Percentiles rank a stretch among this genome's conserved stretches.
These are phyloP conservation scores for Ramaria rubella DNA, from an alignment of 768 basidiomycete genomes.

Conservation along the genomic window DNA sequence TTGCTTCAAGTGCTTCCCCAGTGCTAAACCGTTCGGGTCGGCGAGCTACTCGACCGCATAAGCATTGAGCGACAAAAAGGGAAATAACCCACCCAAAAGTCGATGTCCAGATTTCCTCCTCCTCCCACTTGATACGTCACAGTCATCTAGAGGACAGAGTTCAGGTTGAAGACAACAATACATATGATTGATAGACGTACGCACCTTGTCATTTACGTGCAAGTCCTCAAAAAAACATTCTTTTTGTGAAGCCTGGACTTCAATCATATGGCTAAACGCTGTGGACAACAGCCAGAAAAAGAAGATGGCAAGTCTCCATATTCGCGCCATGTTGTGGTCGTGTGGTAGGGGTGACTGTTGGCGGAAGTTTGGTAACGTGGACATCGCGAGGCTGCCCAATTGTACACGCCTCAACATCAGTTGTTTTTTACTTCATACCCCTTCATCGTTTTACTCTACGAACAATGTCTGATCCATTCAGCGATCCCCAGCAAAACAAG, in stretches of 20 bases:
- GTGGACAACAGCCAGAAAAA: conserved; percentile 35
- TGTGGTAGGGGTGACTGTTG: conserved; percentile 4
- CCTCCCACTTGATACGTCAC: conserved; percentile 98
- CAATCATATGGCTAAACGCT: conserved; percentile 61
- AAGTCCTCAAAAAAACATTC: conserved; percentile 97
- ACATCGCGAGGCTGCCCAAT: conserved; percentile 2
- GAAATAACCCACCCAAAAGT: conserved; percentile 72
- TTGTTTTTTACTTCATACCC: conserved; percentile 4
- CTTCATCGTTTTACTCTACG: not conserved
- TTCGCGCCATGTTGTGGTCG: conserved; percentile 30
- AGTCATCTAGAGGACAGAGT: conserved; percentile 66
- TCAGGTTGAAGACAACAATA: not conserved
- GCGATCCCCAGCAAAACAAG: conserved; percentile 6
- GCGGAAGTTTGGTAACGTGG: conserved; percentile 1
- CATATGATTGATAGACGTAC: conserved; percentile 8
- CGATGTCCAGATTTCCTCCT: conserved; percentile 94
- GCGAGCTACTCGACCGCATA: conserved; percentile 48
- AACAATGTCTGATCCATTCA: conserved; percentile 8
- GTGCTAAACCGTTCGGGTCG: conserved; percentile 60
- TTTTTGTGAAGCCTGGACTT: conserved; percentile 70
- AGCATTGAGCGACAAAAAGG: conserved; percentile 6
- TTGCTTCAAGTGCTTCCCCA: conserved; percentile 79
- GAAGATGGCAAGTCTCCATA: conserved; percentile 34
- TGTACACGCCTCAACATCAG: not conserved
- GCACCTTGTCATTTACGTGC: conserved; percentile 82